Evolutionary conservation across 192 early-diverging fungal genomes (phyloP), one percentile per base, ranked within the genome.

Genomic region (Thamnidium elegans): DNA sequence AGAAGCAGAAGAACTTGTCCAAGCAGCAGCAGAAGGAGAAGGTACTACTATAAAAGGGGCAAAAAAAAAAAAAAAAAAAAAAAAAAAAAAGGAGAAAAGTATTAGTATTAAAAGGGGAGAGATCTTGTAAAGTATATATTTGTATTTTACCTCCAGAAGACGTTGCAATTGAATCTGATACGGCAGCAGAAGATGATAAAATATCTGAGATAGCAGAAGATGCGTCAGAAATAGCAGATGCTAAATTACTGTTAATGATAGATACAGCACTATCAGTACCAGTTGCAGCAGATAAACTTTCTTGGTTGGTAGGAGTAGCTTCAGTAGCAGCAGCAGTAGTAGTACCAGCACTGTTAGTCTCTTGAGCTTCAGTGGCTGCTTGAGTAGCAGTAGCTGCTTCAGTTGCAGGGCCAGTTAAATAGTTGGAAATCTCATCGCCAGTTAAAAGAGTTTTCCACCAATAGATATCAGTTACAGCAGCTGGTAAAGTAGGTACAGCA

Each of bases 401-500:
- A 42, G 58, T 43, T 7, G 39, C 39, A 45, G 58, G 42, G 11
- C 43, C 58, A 59, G 19, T 59, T 15, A 59, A 44, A 45, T 59
- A 59, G 20, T 59, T 43, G 10, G 36, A 23, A 19, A 59, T 20
- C 10, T 59, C 32, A 11, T 59, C 58, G 5, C n/a, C 42, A 1
- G 58, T 31, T 44, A 59, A 31, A 45, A 59, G 32, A 23, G 58
- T 21, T 13, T 39, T 59, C 58, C 58, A 59, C 58, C 58, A 59
- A 42, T 59, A 59, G 19, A 59, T 59, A 42, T 59, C 42, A 15
- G 58, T 21, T 43, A 44, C 36, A 45, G 58, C n/a, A 19, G 32
- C 39, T 39, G 13, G 51, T 20, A 43, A 20, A 26, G 56, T 1
- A 43, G 36, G 13, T 3, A 4, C 14, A n/a, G 42, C n/a, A 44